phyloP scores from a whole-genome alignment of 306 rosid genomes.

The Acacia crassicarpa region DNA sequence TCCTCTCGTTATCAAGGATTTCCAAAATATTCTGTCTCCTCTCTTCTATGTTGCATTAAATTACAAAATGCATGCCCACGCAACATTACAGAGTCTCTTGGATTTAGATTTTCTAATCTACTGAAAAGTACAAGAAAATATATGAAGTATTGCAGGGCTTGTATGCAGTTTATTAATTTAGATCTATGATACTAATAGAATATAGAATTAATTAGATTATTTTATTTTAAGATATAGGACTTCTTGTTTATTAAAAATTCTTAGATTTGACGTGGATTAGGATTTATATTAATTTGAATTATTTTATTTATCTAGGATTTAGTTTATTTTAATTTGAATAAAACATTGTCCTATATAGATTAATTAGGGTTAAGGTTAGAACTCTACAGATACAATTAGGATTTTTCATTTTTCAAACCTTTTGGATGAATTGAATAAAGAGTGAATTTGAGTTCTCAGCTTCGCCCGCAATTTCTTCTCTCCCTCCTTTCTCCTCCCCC shows the following conservation, averaged over 20 bases:
- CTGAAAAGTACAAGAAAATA: neutral
- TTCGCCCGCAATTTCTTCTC: neutral
- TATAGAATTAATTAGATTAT: neutral
- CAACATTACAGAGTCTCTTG: conserved; percentile 3
- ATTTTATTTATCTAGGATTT: neutral
- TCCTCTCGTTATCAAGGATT: neutral
- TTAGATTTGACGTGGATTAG: neutral
- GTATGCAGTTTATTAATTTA: neutral
- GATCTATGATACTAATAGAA: neutral
- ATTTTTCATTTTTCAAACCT: neutral
- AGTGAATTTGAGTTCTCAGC: neutral
- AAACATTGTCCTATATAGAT: neutral
- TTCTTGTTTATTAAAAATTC: neutral
- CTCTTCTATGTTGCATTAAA: neutral
- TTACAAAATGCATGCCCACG: neutral
- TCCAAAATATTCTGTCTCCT: neutral
- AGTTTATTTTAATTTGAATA: neutral
- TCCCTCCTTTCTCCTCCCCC: neutral
- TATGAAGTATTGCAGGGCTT: neutral
- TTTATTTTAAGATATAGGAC: neutral
- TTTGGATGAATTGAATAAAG: neutral
- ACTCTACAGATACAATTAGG: neutral
- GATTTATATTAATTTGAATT: neutral
- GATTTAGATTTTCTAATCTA: conserved; percentile 11
- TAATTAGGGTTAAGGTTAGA: neutral